These are phyloP conservation scores for Herpotrichia juniperi DNA, from an alignment of 2,329 filamentous ascomycete genomes.

Conservation along the genomic window DNA sequence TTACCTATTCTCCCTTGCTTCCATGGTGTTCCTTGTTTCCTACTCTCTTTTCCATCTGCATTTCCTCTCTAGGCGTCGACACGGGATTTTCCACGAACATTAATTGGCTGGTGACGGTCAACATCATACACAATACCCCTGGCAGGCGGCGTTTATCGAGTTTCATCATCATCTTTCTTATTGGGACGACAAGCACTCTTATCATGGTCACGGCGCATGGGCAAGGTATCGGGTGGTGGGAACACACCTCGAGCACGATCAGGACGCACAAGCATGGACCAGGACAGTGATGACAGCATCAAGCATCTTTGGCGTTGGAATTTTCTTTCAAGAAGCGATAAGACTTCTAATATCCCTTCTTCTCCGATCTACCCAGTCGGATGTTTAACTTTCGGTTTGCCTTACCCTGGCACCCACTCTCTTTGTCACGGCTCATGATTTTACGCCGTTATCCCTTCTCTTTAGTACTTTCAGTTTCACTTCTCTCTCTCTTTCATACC, in stretches of 20 bases:
- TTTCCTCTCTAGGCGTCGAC: conserved; percentile 21
- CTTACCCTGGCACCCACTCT: background rate
- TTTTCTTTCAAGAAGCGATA: background rate
- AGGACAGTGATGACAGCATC: conserved; percentile 3
- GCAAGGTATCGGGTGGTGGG: conserved; percentile 9
- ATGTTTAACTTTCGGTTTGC: background rate
- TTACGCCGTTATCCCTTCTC: background rate
- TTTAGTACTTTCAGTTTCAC: background rate
- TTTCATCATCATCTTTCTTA: conserved; percentile 20
- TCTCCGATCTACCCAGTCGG: background rate
- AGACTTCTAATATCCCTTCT: background rate
- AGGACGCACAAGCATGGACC: conserved; percentile 8
- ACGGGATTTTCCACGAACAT: conserved; percentile 15
- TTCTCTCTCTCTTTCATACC: background rate
- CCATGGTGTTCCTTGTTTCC: conserved; percentile 9
- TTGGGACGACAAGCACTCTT: conserved; percentile 9
- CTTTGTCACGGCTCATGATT: background rate
- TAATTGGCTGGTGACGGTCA: conserved; percentile 24
- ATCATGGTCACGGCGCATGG: conserved; percentile 21
- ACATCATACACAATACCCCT: conserved; percentile 41
- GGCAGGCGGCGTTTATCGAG: conserved; percentile 33
- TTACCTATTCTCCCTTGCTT: conserved; percentile 8
- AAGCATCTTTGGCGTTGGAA: background rate
- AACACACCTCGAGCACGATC: conserved; percentile 13
- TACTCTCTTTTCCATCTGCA: conserved; percentile 11